Evolutionary conservation across 805 yeast species (phyloP), one percentile per base, ranked within the genome.

Genomic region (Wickerhamiella siamensis): DNA sequence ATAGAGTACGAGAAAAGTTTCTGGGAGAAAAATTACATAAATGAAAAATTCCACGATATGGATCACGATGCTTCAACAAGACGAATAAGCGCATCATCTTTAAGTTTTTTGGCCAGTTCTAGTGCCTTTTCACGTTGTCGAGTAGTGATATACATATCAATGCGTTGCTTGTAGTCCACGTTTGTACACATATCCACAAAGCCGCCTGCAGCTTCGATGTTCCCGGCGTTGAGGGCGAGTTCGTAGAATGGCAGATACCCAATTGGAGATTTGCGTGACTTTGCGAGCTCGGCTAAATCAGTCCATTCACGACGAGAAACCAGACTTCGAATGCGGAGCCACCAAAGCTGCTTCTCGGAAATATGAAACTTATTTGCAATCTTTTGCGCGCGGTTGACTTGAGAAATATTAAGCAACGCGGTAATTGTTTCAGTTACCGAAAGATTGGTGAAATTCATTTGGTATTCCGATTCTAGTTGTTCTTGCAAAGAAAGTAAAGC

Each of bases 191-290:
- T 60, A 15, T 65, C 61, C 16, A 84, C 69, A 51, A 78, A 83
- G 16, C 61, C 53, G 0, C 77, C 67, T 1, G 88, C 83, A 38
- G 76, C 76, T 18, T 72, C 62, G 31, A 66, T 60, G 26, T 78
- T 77, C 0, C 76, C 81, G 3, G 69, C 64, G 42, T 65, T 66
- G 33, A 71, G 51, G 31, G 78, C 68, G 31, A 72, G 70, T 14
- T 69, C 63, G 42, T 66, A 80, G 48, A 84, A 76, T 0, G 79
- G 76, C 45, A 67, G 69, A 45, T 77, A 78, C 0, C 88, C 86
- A 33, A 84, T 80, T 0, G 83, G 80, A 0, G 91, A 74, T 46
- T 73, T 77, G 36, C 63, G 66, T 8, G 58, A 31, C 2, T 61
- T 64, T 0, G 77, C 71, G 51, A 75, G 70, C 24, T 71, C 69